Conservation (phyloP, 2,329 filamentous ascomycete genomes). For the Colletotrichum sp. region DNA sequence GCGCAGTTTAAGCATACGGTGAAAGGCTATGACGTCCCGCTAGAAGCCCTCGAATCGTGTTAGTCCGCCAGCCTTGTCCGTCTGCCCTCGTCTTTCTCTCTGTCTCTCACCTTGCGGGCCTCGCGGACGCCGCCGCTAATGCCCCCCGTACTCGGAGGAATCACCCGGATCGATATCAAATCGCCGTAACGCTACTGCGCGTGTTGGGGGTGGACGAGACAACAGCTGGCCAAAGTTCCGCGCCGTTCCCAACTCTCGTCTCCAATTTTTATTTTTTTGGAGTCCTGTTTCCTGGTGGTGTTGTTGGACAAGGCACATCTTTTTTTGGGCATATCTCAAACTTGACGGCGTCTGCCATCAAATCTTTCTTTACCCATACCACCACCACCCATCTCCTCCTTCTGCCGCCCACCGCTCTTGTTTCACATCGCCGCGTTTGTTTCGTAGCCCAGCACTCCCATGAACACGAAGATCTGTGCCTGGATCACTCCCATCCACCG, state of each 20-base stretch:
- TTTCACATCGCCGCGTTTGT: constrained; percentile 21
- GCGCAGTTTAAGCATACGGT: background rate
- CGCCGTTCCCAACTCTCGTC: background rate
- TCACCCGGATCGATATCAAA: background rate
- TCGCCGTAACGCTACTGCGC: background rate
- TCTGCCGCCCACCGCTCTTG: constrained; percentile 18
- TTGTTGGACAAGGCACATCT: background rate
- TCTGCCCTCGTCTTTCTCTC: background rate
- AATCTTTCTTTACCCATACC: constrained; percentile 1
- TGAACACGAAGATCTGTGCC: constrained; percentile 11
- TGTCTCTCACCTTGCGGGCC: background rate
- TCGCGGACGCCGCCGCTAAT: background rate
- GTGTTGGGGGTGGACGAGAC: background rate
- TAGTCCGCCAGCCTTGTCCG: background rate
- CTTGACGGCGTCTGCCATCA: constrained; percentile 19
- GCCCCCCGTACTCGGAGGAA: background rate
- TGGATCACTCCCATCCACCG: constrained; percentile 1
- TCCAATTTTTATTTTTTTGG: background rate
- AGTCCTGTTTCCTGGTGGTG: background rate
- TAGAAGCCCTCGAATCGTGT: background rate
- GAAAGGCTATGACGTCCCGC: background rate
- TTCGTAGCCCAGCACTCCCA: constrained; percentile 7
- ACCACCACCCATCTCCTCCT: background rate
- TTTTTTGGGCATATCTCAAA: constrained; percentile 14
- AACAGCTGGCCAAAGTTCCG: background rate